These are phyloP conservation scores for Talaromyces piceae DNA, from an alignment of 2,329 filamentous ascomycete species.

Conservation along the genomic window DNA sequence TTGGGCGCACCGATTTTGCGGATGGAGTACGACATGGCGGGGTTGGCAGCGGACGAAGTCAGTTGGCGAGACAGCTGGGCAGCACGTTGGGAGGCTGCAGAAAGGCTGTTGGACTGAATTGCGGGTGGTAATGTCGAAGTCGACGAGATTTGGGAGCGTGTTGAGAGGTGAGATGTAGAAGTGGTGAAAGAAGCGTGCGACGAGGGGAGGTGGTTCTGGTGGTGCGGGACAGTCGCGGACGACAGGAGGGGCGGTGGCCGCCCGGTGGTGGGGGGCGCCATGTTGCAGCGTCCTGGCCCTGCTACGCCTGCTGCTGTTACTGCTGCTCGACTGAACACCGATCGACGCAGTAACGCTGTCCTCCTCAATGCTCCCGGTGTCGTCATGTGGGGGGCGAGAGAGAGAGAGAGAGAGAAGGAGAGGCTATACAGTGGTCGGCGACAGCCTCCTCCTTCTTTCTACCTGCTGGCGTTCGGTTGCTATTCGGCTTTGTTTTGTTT, in stretches of 20 bases:
- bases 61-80: slow-evolving; percentile 43
- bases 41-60: slow-evolving; percentile 27
- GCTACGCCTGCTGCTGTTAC: too few species aligned
- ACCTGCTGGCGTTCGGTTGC: background rate
- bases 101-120: slow-evolving; percentile 11
- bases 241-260: slow-evolving; percentile 1
- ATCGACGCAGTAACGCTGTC: background rate
- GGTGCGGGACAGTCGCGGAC: slow-evolving; percentile 15
- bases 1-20: slow-evolving; percentile 85
- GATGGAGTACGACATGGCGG: slow-evolving; percentile 55
- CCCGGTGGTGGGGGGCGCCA: background rate
- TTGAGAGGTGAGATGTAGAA: slow-evolving; percentile 9
- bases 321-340: too few species aligned
- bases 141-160: background rate
- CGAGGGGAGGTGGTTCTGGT: slow-evolving; percentile 22
- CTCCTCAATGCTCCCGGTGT: background rate
- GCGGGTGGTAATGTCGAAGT: background rate
- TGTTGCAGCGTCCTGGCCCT: background rate
- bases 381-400: background rate
- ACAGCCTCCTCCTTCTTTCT: too few species aligned
- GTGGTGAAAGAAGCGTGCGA: slow-evolving; percentile 15
- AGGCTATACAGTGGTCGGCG: too few species aligned
- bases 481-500: background rate
- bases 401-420: too few species aligned
- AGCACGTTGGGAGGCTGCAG: slow-evolving; percentile 26